A percentile compares a stretch with the other conserved stretches of the same genome.
phyloP scores from a whole-genome alignment of 176 grass and related monocot genomes.

The Raddia distichophylla region DNA sequence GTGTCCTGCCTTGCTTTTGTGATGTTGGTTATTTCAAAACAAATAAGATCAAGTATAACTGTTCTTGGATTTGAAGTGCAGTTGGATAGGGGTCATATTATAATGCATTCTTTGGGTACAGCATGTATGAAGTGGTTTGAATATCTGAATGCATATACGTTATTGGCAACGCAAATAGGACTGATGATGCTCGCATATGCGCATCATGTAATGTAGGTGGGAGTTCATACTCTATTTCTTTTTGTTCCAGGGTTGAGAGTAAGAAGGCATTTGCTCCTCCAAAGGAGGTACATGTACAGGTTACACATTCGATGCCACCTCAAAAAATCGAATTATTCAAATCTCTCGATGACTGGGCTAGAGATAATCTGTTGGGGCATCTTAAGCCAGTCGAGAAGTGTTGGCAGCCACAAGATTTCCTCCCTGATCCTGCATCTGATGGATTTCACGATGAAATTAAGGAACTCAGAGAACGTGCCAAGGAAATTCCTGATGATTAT shows the following conservation, averaged over 20 bases:
- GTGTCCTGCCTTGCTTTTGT: neutral
- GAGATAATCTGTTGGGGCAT: slow-evolving; percentile 70
- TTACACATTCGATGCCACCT: slow-evolving; percentile 85
- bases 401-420: slow-evolving; percentile 98
- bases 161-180: neutral
- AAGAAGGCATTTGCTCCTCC: slow-evolving; percentile 78
- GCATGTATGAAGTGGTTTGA: neutral
- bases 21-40: neutral
- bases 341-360: slow-evolving; percentile 85
- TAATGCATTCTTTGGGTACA: neutral
- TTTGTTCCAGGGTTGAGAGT: slow-evolving; percentile 68
- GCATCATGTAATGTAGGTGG: neutral
- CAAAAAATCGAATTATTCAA: slow-evolving; percentile 97
- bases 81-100: neutral
- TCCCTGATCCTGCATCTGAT: slow-evolving; percentile 86
- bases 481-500: slow-evolving; percentile 99
- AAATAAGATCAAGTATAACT: neutral
- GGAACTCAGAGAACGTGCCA: slow-evolving; percentile 81
- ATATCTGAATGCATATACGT: slow-evolving; percentile 1
- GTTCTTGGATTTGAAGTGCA: neutral
- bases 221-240: slow-evolving; percentile 18
- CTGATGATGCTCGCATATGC: neutral
- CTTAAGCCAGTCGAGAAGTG: slow-evolving; percentile 97
- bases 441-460: slow-evolving; percentile 86
- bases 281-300: slow-evolving; percentile 82